These are phyloP conservation scores for Bonia amplexicaulis DNA, from an alignment of 176 grass and related monocot species.

Conservation along the genomic window DNA sequence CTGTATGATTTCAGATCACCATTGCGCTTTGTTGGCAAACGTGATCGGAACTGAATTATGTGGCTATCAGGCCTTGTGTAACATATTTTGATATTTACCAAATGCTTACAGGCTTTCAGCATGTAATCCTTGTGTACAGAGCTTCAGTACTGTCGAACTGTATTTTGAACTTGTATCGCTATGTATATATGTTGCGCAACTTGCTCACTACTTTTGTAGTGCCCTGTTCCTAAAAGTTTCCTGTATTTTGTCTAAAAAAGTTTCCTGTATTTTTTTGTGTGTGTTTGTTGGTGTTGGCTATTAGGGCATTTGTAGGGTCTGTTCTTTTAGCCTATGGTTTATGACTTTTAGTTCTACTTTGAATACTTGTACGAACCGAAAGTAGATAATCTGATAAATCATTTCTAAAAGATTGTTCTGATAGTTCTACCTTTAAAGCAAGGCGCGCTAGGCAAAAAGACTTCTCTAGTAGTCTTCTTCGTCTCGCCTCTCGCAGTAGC, in stretches of 20 bases:
- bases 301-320: too few relatives aligned
- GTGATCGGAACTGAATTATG: background rate
- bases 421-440: too few relatives aligned
- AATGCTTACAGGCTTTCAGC: background rate
- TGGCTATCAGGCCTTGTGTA: background rate
- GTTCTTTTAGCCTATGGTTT: too few relatives aligned
- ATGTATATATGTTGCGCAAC: background rate
- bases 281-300: background rate
- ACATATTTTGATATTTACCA: background rate
- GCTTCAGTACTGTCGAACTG: background rate
- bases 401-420: too few relatives aligned
- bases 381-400: too few relatives aligned
- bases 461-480: too few relatives aligned
- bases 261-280: background rate
- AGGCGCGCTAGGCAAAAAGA: too few relatives aligned
- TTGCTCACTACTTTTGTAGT: background rate
- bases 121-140: slow-evolving; percentile 3
- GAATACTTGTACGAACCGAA: too few relatives aligned
- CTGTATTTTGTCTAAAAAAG: background rate
- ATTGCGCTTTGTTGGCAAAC: background rate
- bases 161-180: background rate
- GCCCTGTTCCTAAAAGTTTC: background rate
- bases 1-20: background rate
- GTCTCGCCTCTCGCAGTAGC: too few relatives aligned
- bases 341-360: too few relatives aligned